Percentiles rank a stretch among this genome's conserved stretches.
These are phyloP conservation scores for Sugiyamaella mastotermitis DNA, from an alignment of 805 yeast species.

Conservation along the genomic window DNA sequence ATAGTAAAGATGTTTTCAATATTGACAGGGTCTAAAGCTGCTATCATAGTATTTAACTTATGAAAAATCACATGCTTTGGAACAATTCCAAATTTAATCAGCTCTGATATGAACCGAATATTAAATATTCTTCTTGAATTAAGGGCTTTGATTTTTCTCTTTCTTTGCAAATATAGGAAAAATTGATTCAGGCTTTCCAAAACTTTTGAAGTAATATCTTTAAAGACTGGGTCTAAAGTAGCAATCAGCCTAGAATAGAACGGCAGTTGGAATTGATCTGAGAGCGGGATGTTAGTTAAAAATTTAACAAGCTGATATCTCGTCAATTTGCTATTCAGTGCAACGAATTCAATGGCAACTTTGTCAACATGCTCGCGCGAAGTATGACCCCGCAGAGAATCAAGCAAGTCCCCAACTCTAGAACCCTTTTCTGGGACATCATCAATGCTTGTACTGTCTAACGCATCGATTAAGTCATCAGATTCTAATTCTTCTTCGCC, in stretches of 20 bases:
- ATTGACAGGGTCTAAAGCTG: slow-evolving; percentile 48
- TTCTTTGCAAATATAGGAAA: slow-evolving; percentile 20
- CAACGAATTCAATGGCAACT: slow-evolving; percentile 28
- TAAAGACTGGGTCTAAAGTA: slow-evolving; percentile 44
- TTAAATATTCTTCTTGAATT: slow-evolving; percentile 22
- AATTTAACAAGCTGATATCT: slow-evolving; percentile 52
- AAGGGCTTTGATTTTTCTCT: slow-evolving; percentile 14
- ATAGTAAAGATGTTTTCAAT: slow-evolving; percentile 64
- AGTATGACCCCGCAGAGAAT: slow-evolving; percentile 12
- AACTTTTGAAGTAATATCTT: slow-evolving; percentile 47
- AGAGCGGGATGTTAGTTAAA: slow-evolving; percentile 43
- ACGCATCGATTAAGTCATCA: slow-evolving; percentile 23
- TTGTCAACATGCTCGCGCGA: slow-evolving; percentile 27
- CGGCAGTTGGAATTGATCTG: slow-evolving; percentile 28
- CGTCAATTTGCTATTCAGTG: slow-evolving; percentile 67
- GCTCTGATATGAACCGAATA: slow-evolving; percentile 62
- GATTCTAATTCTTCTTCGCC: slow-evolving; percentile 37
- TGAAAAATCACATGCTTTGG: slow-evolving; percentile 71
- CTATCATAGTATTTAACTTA: slow-evolving; percentile 55
- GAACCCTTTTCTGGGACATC: slow-evolving; percentile 2
- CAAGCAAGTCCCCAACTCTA: slow-evolving; percentile 32
- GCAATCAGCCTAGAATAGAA: slow-evolving; percentile 64
- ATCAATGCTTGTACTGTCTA: slow-evolving; percentile 27
- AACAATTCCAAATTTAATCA: slow-evolving; percentile 68
- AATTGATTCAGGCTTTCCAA: slow-evolving; percentile 45